These are phyloP conservation scores for Tolypocladium cylindrosporum DNA, from an alignment of 2,329 filamentous ascomycete genomes.

Conservation along the genomic window DNA sequence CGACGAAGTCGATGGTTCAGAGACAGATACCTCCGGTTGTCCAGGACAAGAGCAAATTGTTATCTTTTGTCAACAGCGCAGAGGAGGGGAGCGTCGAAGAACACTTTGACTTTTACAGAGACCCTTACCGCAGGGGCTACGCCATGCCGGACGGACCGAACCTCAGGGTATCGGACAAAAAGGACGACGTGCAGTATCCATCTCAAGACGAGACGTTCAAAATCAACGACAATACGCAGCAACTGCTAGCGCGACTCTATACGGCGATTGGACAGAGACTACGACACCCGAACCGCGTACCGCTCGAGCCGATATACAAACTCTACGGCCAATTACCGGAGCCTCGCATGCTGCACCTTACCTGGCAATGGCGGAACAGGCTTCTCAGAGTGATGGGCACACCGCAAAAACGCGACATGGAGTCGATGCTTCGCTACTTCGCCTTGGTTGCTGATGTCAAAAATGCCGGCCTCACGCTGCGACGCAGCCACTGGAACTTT, in stretches of 20 bases:
- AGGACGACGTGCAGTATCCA: slow-evolving; percentile 38
- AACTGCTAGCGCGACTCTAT: slow-evolving; percentile 28
- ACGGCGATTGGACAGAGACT: slow-evolving; percentile 29
- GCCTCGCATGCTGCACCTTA: slow-evolving; percentile 40
- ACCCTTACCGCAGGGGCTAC: slow-evolving; percentile 45
- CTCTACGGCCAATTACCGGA: slow-evolving; percentile 41
- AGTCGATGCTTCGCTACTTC: slow-evolving; percentile 72
- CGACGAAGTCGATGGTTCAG: slow-evolving; percentile 5
- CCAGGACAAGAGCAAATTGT: slow-evolving; percentile 32
- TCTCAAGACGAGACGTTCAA: slow-evolving; percentile 27
- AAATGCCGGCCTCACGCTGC: slow-evolving; percentile 58
- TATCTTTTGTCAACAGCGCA: slow-evolving; percentile 42
- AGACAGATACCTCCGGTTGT: slow-evolving; percentile 4
- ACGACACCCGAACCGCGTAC: slow-evolving; percentile 27
- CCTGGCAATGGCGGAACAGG: slow-evolving; percentile 43
- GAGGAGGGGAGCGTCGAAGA: slow-evolving; percentile 39
- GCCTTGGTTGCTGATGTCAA: slow-evolving; percentile 77
- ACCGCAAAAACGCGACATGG: slow-evolving; percentile 43
- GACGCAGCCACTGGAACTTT: slow-evolving; percentile 66
- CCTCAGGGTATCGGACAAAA: slow-evolving; percentile 38
- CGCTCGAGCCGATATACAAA: slow-evolving; percentile 35
- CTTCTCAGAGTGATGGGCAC: slow-evolving; percentile 61
- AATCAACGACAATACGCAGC: slow-evolving; percentile 22
- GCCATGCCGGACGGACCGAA: slow-evolving; percentile 38
- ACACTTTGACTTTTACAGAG: slow-evolving; percentile 38